These are phyloP conservation scores for Leptographium galeiforme DNA, from an alignment of 2,329 filamentous ascomycete genomes.

Conservation along the genomic window DNA sequence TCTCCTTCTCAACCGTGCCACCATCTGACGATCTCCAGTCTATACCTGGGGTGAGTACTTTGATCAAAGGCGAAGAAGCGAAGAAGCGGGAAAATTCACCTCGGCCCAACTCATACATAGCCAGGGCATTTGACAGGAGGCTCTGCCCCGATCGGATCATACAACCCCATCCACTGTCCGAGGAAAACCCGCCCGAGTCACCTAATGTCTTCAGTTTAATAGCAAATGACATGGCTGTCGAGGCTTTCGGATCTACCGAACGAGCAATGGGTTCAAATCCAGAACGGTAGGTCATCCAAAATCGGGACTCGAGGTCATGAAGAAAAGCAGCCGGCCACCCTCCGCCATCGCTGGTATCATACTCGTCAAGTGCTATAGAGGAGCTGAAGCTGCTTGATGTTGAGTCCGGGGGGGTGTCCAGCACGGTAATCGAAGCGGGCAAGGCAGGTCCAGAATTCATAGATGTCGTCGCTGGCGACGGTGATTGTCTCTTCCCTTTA, in stretches of 20 bases:
- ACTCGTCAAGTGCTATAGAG: slow-evolving; percentile 34
- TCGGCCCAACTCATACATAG: slow-evolving; percentile 61
- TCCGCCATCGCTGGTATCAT: slow-evolving; percentile 22
- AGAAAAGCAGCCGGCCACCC: slow-evolving; percentile 80
- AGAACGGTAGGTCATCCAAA: slow-evolving; percentile 95
- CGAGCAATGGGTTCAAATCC: slow-evolving; percentile 73
- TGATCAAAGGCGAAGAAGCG: not conserved
- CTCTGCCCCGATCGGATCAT: slow-evolving; percentile 98
- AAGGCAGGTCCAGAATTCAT: not conserved
- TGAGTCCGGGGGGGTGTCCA: slow-evolving; percentile 35
- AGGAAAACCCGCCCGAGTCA: slow-evolving; percentile 72
- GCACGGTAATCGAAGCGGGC: slow-evolving; percentile 11
- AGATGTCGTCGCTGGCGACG: slow-evolving; percentile 7
- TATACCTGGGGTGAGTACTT: slow-evolving; percentile 12
- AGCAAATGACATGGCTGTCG: slow-evolving; percentile 61
- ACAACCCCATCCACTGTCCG: slow-evolving; percentile 93
- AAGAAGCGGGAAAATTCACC: slow-evolving; percentile 32
- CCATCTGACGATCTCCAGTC: slow-evolving; percentile 62
- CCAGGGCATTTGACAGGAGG: slow-evolving; percentile 74
- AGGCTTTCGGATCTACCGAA: slow-evolving; percentile 59
- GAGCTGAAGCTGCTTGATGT: slow-evolving; percentile 37
- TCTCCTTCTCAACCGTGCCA: slow-evolving; percentile 47
- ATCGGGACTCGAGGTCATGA: slow-evolving; percentile 79
- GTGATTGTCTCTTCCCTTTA: slow-evolving; percentile 8
- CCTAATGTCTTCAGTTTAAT: slow-evolving; percentile 71